Conservation (phyloP, 345 rosid genomes). For the Salix exigua region DNA sequence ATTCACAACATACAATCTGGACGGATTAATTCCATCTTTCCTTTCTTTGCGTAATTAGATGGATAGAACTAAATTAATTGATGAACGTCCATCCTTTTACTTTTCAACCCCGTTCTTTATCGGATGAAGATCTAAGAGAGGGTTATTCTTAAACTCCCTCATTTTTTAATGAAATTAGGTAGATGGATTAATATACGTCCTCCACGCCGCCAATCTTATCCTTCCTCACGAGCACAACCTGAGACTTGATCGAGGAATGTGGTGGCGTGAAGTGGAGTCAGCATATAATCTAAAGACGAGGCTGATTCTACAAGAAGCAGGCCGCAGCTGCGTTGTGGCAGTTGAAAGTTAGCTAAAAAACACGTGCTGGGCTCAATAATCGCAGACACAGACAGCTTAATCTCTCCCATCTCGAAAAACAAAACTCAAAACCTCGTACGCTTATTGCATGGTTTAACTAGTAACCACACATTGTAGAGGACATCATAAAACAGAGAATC, state of each 20-base stretch:
- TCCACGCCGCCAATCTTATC: not conserved
- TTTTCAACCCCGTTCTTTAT: not conserved
- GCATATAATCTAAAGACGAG: not conserved
- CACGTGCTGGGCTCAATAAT: not conserved
- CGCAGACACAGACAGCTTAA: not conserved
- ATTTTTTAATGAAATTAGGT: not conserved
- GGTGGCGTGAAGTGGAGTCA: constrained; percentile 12
- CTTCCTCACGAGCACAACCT: not conserved
- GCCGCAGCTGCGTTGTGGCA: not conserved
- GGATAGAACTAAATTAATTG: no score
- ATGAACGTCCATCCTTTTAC: no score
- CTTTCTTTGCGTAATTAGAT: no score
- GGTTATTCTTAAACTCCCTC: not conserved
- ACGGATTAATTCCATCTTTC: no score
- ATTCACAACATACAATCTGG: not conserved
- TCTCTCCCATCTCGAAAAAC: not conserved
- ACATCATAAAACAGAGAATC: not conserved
- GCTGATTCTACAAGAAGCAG: not conserved
- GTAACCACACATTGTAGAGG: not conserved
- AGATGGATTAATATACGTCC: not conserved
- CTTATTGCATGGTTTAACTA: not conserved
- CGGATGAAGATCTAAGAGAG: not conserved
- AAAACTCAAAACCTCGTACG: constrained; percentile 6
- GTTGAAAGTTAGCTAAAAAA: not conserved
- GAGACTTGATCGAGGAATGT: not conserved